Evolutionary conservation across 2,329 filamentous ascomycete genomes (phyloP), one percentile per base, ranked within the genome.

Genomic region (Fusarium luffae): DNA sequence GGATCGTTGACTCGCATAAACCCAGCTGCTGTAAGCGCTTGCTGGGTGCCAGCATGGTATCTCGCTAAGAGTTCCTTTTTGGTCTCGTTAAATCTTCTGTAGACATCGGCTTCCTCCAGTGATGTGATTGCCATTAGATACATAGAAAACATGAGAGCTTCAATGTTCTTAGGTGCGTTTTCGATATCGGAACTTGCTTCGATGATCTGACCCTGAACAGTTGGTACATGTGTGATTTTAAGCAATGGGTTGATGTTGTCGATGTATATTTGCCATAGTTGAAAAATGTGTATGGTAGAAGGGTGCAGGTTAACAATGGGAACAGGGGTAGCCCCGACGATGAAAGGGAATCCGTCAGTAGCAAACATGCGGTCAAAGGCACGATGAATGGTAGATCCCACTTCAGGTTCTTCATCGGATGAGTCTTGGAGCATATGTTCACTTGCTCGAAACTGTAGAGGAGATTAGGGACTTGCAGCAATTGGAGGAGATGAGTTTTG

Each of bases 241-340:
- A 92, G 82, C 8, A 93, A 76, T 0, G 90, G 89, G 70, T 92
- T 89, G 70, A 92, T 87, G 71, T 92, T 92, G 67, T 89, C 86
- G 43, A 92, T 84, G 74, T 91, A 93, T 18, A 88, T 84, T 77
- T 92, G 89, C 90, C 90, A 93, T 19, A 90, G 81, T 69, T 88
- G 85, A 63, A 90, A 86, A 55, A 89, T 89, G 61, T 89, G 86
- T 21, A 89, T 85, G 25, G 85, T 80, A 3, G 84, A 76, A 12
- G 88, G 88, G 66, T 89, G 87, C 18, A 81, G 77, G 50, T 81
- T 79, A 5, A 83, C 83, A 50, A 88, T 79, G 49, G 79, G 80
- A 19, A 79, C 75, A 18, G 76, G 75, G 12, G 80, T 75, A 28
- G 82, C 83, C 28, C 85, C 85, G 18, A 88, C 80, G 30, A 86